Percentiles rank a stretch among this genome's conserved stretches.
Conservation (phyloP, 306 rosid genomes). For the Quercus bicolor region DNA sequence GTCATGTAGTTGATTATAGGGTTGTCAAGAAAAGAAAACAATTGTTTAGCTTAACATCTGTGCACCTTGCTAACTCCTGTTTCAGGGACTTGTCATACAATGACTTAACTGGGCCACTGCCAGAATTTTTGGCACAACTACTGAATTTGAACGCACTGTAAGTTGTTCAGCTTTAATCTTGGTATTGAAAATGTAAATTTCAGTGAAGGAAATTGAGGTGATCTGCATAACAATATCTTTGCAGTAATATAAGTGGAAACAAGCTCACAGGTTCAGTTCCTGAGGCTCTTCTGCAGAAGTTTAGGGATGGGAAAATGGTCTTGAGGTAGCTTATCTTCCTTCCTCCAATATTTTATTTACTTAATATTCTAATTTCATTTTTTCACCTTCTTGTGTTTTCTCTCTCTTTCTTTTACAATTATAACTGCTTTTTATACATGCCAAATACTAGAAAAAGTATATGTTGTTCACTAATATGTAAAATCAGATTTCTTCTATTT, state of each 20-base stretch:
- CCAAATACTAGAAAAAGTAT: neutral
- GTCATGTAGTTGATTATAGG: neutral
- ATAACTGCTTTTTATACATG: neutral
- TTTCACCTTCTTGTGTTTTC: neutral
- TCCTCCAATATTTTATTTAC: neutral
- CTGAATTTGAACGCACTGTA: slow-evolving; percentile 28
- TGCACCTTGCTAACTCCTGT: neutral
- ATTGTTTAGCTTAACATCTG: neutral
- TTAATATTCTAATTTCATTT: neutral
- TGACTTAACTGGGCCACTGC: slow-evolving; percentile 38
- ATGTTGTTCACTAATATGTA: too few relatives aligned
- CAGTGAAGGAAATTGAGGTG: neutral
- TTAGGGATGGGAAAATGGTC: neutral
- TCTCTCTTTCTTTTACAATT: neutral
- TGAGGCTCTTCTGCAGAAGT: slow-evolving; percentile 1
- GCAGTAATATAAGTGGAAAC: slow-evolving; percentile 17
- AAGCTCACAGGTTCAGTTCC: slow-evolving; percentile 29
- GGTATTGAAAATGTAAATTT: neutral
- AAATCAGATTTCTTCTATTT: too few relatives aligned
- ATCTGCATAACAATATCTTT: neutral
- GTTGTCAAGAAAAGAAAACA: neutral
- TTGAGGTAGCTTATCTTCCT: slow-evolving; percentile 2
- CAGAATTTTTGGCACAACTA: slow-evolving; percentile 25
- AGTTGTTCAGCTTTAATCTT: neutral
- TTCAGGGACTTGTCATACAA: slow-evolving; percentile 47